Percentiles rank a stretch among this genome's conserved stretches.
These are phyloP conservation scores for Aspergillus ochraceoroseus DNA, from an alignment of 2,329 filamentous ascomycete genomes.

Conservation along the genomic window DNA sequence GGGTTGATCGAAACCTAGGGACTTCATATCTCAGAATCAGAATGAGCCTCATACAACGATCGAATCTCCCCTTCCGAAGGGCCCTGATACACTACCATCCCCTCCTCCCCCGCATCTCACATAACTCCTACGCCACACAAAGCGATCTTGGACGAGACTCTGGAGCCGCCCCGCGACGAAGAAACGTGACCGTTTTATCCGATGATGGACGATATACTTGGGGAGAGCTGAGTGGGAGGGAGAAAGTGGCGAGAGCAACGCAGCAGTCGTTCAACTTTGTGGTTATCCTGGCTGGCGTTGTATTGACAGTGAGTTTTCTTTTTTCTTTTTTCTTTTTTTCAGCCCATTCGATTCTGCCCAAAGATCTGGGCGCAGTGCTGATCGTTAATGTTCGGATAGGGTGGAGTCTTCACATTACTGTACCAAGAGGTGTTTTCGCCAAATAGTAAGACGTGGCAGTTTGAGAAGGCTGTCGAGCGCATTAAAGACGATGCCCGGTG, in stretches of 20 bases:
- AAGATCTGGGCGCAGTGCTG: neutral
- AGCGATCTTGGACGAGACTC: slow-evolving; percentile 49
- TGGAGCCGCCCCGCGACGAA: slow-evolving; percentile 37
- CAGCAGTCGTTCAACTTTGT: slow-evolving; percentile 88
- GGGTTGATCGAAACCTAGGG: too few relatives aligned
- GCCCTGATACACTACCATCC: slow-evolving; percentile 27
- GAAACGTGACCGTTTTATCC: slow-evolving; percentile 75
- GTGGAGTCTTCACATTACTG: slow-evolving; percentile 70
- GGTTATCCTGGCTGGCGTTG: slow-evolving; percentile 67
- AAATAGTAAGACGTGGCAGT: slow-evolving; percentile 79
- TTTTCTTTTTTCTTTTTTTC: too few relatives aligned
- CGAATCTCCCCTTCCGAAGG: slow-evolving; percentile 17
- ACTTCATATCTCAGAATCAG: too few relatives aligned
- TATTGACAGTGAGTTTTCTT: slow-evolving; percentile 65
- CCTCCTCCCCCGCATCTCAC: slow-evolving; percentile 33
- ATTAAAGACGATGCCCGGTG: slow-evolving; percentile 70
- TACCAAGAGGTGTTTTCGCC: slow-evolving; percentile 79
- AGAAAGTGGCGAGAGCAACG: slow-evolving; percentile 78
- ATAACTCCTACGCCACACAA: slow-evolving; percentile 46
- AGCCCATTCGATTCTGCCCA: too few relatives aligned
- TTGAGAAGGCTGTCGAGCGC: slow-evolving; percentile 77
- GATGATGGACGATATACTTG: slow-evolving; percentile 80
- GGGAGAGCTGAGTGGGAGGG: slow-evolving; percentile 66
- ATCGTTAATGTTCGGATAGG: slow-evolving; percentile 44
- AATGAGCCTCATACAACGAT: slow-evolving; percentile 19